phyloP scores from a whole-genome alignment of 176 grass and related monocot species.

The Carex littledalei region DNA sequence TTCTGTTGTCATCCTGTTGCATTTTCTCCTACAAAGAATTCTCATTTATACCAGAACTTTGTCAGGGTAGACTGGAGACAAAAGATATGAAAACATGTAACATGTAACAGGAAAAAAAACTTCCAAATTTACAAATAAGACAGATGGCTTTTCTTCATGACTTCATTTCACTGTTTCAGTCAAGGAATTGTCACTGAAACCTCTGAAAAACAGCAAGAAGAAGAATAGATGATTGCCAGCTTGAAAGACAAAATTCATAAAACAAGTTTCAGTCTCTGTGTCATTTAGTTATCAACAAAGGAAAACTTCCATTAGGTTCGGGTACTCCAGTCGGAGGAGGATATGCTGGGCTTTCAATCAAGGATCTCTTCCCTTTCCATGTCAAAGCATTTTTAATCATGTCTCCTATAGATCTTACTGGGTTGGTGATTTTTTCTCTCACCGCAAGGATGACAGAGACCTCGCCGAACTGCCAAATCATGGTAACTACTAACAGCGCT shows the following conservation, averaged over 20 bases:
- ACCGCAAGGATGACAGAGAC: constrained; percentile 20
- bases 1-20: not conserved
- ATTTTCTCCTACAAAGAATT: not conserved
- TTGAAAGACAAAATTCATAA: not conserved
- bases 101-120: not conserved
- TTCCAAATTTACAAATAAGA: not conserved
- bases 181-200: not conserved
- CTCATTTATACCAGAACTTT: not conserved
- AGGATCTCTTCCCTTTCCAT: not conserved
- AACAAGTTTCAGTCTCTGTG: not conserved
- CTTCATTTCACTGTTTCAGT: not conserved
- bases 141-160: not conserved
- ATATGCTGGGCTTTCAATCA: not conserved
- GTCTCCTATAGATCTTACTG: constrained; percentile 22
- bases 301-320: not conserved
- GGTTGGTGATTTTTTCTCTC: constrained; percentile 24
- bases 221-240: not conserved
- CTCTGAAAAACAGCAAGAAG: not conserved
- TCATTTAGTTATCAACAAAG: not conserved
- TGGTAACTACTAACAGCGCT: constrained; percentile 19
- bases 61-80: not conserved
- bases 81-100: not conserved
- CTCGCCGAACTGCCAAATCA: constrained; percentile 33
- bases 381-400: constrained; percentile 12
- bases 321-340: not conserved